Evolutionary conservation across 306 rosid species (phyloP), one percentile per base, ranked within the genome.

Genomic region (Dryas drummondii): DNA sequence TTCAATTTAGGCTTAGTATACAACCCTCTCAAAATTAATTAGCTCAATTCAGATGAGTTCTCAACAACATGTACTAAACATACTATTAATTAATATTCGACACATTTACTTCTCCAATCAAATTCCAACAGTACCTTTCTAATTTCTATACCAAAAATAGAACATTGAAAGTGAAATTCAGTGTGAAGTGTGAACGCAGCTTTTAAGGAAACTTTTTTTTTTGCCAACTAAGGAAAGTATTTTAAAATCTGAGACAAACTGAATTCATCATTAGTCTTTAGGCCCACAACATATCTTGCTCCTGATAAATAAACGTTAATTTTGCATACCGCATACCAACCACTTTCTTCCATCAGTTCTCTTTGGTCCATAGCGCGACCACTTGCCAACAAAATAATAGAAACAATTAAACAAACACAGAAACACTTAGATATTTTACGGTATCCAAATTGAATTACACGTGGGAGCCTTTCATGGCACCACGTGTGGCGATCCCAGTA

Each of bases 401-500:
- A 66, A 57, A 59, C 59, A 7, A 27, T 46, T 11, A 48, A 11
- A 16, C 26, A 13, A 10, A 10, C 6, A 22, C 22, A 22, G 22
- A 22, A 22, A 0, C 22, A 22, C 22, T 22, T 22, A 22, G 22
- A 22, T 22, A 22, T 44, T 41, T 48, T 61, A 32, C 37, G 37
- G 0, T 32, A 32, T 32, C 37, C 37, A 32, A 32, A 32, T 32
- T 14, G 71, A 13, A 9, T 1, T 42, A 56, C 65, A 82, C 80
- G 86, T 85, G 84, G 13, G 5, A 5, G 12, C 32, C 17, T 1
- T 1, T 8, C 1, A 0, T 4, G 0, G 0, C 11, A 51, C 58
- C 88, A 85, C 84, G 88, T 81, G 83, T 67, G 27, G 50, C 3
- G 49, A 42, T 41, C 68, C 37, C 37, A 32, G 2, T 2, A 32